These are phyloP conservation scores for Davidsoniella australis DNA, from an alignment of 2,329 filamentous ascomycete species.

Conservation along the genomic window DNA sequence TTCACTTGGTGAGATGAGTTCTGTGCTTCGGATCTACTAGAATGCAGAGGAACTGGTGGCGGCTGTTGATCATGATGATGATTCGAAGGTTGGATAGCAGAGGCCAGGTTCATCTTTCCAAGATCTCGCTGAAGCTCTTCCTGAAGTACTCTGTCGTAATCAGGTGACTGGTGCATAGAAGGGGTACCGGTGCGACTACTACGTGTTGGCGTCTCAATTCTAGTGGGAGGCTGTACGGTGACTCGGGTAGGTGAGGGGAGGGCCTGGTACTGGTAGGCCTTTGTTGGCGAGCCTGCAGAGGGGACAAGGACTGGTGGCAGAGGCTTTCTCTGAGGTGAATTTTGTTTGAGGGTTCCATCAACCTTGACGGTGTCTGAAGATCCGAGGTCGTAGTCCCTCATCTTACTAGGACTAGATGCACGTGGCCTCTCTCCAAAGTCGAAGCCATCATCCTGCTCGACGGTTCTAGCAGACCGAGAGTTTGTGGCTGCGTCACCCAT, in stretches of 20 bases:
- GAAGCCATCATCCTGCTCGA: slow-evolving; percentile 25
- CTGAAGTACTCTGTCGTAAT: slow-evolving; percentile 43
- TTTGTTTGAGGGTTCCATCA: slow-evolving; percentile 35
- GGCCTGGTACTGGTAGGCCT: slow-evolving; percentile 1
- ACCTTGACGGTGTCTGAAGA: slow-evolving; percentile 37
- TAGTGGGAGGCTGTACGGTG: slow-evolving; percentile 31
- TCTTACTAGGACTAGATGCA: slow-evolving; percentile 35
- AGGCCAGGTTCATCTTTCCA: slow-evolving; percentile 34
- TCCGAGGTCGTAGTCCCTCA: slow-evolving; percentile 27
- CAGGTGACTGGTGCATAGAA: slow-evolving; percentile 27
- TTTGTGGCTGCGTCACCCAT: slow-evolving; percentile 76
- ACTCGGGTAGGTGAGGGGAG: slow-evolving; percentile 39
- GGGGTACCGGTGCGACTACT: neutral
- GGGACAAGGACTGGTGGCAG: slow-evolving; percentile 20
- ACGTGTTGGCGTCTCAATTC: slow-evolving; percentile 11
- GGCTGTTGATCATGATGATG: slow-evolving; percentile 1
- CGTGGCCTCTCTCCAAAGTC: slow-evolving; percentile 34
- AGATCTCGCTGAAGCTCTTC: slow-evolving; percentile 48
- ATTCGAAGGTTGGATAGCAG: slow-evolving; percentile 18
- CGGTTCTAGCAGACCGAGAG: slow-evolving; percentile 41
- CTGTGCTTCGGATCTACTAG: slow-evolving; percentile 5
- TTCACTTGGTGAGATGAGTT: neutral
- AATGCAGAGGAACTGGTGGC: slow-evolving; percentile 9
- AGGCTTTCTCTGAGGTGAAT: slow-evolving; percentile 43
- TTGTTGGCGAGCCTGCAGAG: slow-evolving; percentile 2